phyloP scores from a whole-genome alignment of 805 yeast species.

The Candida insectorum region DNA sequence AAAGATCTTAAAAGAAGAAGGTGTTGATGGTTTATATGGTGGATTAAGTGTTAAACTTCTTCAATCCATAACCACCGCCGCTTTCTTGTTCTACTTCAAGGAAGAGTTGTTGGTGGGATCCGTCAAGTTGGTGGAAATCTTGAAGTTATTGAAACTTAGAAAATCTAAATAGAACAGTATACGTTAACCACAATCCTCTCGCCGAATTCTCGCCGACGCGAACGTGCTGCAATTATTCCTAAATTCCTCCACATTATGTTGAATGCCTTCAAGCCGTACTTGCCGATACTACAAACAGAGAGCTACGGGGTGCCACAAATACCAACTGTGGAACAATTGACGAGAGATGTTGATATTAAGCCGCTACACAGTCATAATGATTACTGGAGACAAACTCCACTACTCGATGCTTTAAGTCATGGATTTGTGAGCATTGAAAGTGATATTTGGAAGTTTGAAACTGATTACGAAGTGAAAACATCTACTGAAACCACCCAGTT shows the following conservation, averaged over 20 bases:
- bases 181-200: no score
- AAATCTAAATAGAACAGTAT: no score
- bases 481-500: conserved; percentile 20
- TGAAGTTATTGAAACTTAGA: conserved; percentile 24
- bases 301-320: neutral
- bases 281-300: conserved; percentile 1
- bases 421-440: conserved; percentile 64
- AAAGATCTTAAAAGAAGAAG: conserved; percentile 65
- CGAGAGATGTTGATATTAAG: conserved; percentile 36
- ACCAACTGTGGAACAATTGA: conserved; percentile 23
- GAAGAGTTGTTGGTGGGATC: conserved; percentile 73
- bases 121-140: conserved; percentile 47
- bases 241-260: conserved; percentile 4
- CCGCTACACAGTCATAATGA: conserved; percentile 68
- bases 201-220: no score
- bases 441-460: conserved; percentile 55
- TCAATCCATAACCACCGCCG: conserved; percentile 85
- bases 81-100: conserved; percentile 85
- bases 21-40: conserved; percentile 71
- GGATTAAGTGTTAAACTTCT: conserved; percentile 77
- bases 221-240: no score
- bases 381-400: conserved; percentile 58
- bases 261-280: conserved; percentile 8
- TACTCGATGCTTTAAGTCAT: conserved; percentile 52
- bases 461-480: conserved; percentile 23